phyloP scores from a whole-genome alignment of 139 green algal genomes.

The Chlamydomonas sp. region DNA sequence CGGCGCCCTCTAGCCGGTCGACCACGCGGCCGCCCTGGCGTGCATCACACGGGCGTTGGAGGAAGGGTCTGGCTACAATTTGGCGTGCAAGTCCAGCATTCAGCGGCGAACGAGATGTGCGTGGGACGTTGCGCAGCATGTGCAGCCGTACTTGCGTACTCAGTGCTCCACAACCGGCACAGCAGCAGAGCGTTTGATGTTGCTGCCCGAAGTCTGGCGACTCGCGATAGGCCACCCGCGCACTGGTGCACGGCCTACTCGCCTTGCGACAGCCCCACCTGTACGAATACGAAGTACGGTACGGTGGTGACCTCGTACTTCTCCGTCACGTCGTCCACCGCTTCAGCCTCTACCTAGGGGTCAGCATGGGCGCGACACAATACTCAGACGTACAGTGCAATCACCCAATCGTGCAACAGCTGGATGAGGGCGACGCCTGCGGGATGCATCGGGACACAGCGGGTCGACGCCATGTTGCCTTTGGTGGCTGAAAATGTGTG shows the following conservation, averaged over 20 bases:
- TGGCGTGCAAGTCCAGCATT: too few species aligned
- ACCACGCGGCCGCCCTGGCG: slow-evolving; percentile 60
- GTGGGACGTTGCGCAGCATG: too few species aligned
- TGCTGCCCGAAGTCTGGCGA: not conserved
- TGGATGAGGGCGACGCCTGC: too few species aligned
- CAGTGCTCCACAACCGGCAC: not conserved
- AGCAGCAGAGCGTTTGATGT: not conserved
- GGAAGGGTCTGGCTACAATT: too few species aligned
- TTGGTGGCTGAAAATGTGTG: too few species aligned
- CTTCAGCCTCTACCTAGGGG: slow-evolving; percentile 86
- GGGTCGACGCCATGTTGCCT: too few species aligned
- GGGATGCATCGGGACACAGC: too few species aligned
- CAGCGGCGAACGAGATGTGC: too few species aligned
- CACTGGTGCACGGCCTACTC: not conserved
- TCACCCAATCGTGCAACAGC: too few species aligned
- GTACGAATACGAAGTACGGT: slow-evolving; percentile 80
- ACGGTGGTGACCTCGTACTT: slow-evolving; percentile 77
- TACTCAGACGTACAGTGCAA: not conserved
- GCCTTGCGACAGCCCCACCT: not conserved
- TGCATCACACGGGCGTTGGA: too few species aligned
- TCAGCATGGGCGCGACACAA: not conserved
- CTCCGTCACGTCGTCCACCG: slow-evolving; percentile 76
- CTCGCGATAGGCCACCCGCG: not conserved
- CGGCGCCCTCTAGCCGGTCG: slow-evolving; percentile 82
- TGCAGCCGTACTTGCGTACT: not conserved